These are phyloP conservation scores for Ustilago loliicola DNA, from an alignment of 1,284 basidiomycete species.

Conservation along the genomic window DNA sequence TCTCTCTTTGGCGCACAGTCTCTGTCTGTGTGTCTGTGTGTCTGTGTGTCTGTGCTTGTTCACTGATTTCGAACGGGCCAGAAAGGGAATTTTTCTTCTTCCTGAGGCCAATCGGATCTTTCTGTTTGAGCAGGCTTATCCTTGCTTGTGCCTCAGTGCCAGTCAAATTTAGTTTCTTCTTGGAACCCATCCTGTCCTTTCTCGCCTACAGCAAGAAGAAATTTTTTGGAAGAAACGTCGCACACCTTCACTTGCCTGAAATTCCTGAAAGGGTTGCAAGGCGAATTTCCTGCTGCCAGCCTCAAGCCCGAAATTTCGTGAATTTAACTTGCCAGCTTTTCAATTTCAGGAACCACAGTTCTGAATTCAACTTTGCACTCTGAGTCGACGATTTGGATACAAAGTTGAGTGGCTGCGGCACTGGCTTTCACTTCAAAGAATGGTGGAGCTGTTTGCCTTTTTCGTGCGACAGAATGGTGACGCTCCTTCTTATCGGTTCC, in stretches of 20 bases:
- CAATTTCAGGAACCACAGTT: not conserved
- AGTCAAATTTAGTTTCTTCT: conserved; percentile 1
- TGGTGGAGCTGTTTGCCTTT: not conserved
- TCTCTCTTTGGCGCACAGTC: conserved; percentile 12
- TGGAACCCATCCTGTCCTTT: not conserved
- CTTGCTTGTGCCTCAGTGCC: no score
- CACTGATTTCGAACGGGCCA: conserved; percentile 25
- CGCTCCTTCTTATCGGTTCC: conserved; percentile 16
- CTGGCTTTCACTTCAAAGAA: conserved; percentile 15
- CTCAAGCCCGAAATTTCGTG: not conserved
- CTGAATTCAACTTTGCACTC: not conserved
- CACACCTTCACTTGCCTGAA: not conserved
- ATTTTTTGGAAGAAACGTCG: conserved; percentile 44
- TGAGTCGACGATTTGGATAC: not conserved
- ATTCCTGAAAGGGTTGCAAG: not conserved
- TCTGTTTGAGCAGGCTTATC: conserved; percentile 11
- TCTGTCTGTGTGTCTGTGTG: no score
- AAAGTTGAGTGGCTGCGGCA: conserved; percentile 41
- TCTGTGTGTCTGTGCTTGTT: not conserved
- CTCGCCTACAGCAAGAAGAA: conserved; percentile 26
- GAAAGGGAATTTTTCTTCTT: conserved; percentile 25
- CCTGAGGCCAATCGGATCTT: conserved; percentile 3
- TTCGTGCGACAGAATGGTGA: conserved; percentile 26
- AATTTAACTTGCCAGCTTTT: not conserved
- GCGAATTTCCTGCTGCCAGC: not conserved